Evolutionary conservation across 2,329 filamentous ascomycete genomes (phyloP), one percentile per base, ranked within the genome.

Genomic region (Fusarium brevicatenulatum): DNA sequence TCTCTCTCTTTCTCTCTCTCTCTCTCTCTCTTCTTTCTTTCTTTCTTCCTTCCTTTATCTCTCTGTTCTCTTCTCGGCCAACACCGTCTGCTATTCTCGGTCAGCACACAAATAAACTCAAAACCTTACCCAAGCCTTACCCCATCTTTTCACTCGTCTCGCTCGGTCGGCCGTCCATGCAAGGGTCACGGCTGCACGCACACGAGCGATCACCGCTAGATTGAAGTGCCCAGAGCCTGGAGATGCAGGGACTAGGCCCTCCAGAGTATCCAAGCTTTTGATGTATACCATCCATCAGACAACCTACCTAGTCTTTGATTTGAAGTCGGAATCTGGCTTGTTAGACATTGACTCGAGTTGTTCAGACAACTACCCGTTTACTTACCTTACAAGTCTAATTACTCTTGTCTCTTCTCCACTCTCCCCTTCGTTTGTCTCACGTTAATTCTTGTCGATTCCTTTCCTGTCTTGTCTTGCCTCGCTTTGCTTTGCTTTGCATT

Each of bases 171-270:
- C n/a, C n/a, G 25, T 34, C 57, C 49, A 65, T 56, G 67, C 70
- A 73, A 53, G 62, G 70, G 70, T 71, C 70, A 73, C 62, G 66
- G 70, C 70, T 72, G 30, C n/a, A 34, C 47, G 66, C 57, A 54
- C 70, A 67, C 32, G 46, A 43, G 37, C 62, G 66, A 73, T 58
- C 70, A 73, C 70, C 70, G 70, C 71, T 60, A 71, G 70, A 73
- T 71, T 73, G 42, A 68, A 46, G 42, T 71, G 59, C 58, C 66
- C 62, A 70, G 63, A 68, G 49, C 49, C 62, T 68, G 62, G 66
- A 73, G 63, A 39, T 66, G 62, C 71, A 73, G 62, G 71, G 70
- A 55, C 66, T 71, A 46, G 66, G 66, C 61, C 58, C 62, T 71
- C 50, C 52, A 40, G 40, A 68, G 46, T 52, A 71, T 63, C 70